phyloP scores from a whole-genome alignment of 805 yeast genomes.

The Huiozyma naganishii region DNA sequence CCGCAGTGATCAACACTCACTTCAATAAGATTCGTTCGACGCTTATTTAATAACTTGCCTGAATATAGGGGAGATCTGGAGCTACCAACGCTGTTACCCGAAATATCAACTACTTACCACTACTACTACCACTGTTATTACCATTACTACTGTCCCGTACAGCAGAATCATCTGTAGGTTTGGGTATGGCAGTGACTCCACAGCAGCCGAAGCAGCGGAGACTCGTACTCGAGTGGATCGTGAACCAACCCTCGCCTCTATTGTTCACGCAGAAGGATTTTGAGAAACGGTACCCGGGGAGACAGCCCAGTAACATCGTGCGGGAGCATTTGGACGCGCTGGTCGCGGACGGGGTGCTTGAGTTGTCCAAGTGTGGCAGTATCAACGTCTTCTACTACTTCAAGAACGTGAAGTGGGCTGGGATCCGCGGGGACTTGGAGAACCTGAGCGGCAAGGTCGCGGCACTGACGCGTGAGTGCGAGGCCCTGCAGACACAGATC shows the following conservation, averaged over 20 bases:
- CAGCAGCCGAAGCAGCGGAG: not conserved
- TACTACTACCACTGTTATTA: too few species aligned
- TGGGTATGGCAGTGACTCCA: too few species aligned
- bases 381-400: conserved; percentile 34
- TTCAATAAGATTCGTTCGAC: too few species aligned
- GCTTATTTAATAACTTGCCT: too few species aligned
- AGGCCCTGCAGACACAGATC: not conserved
- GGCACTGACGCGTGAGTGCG: not conserved
- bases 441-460: not conserved
- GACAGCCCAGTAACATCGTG: conserved; percentile 1
- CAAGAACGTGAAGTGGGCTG: conserved; percentile 3
- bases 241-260: conserved; percentile 1
- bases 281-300: conserved; percentile 6
- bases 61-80: too few species aligned
- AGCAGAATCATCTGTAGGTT: too few species aligned
- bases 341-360: conserved; percentile 8
- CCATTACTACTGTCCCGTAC: too few species aligned
- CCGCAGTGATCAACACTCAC: too few species aligned
- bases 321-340: conserved; percentile 5
- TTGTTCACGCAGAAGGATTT: conserved; percentile 7
- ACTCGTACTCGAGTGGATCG: conserved; percentile 1
- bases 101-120: too few species aligned
- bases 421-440: conserved; percentile 5
- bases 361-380: conserved; percentile 45
- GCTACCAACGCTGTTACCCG: too few species aligned